phyloP scores from a whole-genome alignment of 2,329 filamentous ascomycete genomes.

The Xylaria sp. region DNA sequence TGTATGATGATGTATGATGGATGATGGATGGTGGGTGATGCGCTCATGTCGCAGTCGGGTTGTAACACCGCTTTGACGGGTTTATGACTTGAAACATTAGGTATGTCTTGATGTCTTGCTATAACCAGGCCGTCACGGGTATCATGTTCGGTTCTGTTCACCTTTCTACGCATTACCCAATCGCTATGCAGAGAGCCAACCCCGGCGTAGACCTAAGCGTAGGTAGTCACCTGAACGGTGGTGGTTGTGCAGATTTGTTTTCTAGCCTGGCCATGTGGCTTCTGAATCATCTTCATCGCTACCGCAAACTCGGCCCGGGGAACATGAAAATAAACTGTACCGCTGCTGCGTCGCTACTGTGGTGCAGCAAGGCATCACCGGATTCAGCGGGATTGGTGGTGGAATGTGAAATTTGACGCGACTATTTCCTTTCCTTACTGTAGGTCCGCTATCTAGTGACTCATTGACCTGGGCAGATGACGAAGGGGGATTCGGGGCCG shows the following conservation, averaged over 20 bases:
- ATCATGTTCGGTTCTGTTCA: slow-evolving; percentile 4
- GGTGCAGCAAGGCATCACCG: slow-evolving; percentile 4
- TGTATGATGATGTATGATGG: too few species aligned
- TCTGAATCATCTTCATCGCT: neutral
- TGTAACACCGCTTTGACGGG: slow-evolving; percentile 23
- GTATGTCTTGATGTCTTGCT: too few species aligned
- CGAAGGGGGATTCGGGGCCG: slow-evolving; percentile 26
- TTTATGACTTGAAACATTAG: slow-evolving; percentile 27
- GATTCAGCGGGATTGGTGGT: slow-evolving; percentile 24
- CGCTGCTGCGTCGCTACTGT: too few species aligned
- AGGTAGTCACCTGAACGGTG: neutral
- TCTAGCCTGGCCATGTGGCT: slow-evolving; percentile 22
- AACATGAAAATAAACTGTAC: too few species aligned
- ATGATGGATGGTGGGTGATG: neutral
- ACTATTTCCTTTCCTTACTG: slow-evolving; percentile 1
- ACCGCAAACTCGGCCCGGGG: slow-evolving; percentile 23
- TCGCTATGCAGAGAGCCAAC: neutral
- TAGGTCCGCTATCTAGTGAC: slow-evolving; percentile 19
- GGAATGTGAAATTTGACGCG: neutral
- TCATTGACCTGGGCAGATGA: slow-evolving; percentile 27
- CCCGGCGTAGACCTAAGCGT: too few species aligned
- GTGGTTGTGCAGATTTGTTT: slow-evolving; percentile 9
- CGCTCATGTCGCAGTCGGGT: slow-evolving; percentile 22
- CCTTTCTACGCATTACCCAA: neutral
- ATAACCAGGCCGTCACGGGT: slow-evolving; percentile 4